phyloP scores from a whole-genome alignment of 768 basidiomycete species.

The Psilocybe cubensis region DNA sequence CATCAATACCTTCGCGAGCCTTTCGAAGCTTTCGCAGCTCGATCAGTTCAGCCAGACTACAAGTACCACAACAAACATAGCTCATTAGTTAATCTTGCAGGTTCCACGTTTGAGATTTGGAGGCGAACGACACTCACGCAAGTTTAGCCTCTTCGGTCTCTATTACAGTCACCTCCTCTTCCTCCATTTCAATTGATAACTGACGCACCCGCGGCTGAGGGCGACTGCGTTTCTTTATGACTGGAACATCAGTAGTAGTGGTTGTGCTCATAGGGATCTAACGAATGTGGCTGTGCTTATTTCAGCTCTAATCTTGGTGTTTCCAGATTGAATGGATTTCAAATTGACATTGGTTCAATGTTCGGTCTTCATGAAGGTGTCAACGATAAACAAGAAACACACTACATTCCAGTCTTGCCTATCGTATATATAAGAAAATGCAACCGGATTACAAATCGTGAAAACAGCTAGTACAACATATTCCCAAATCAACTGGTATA shows the following conservation, averaged over 20 bases:
- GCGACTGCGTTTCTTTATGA: constrained; percentile 78
- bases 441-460: background rate
- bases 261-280: background rate
- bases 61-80: no score
- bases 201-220: constrained; percentile 64
- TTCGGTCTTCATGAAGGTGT: background rate
- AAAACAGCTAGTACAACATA: constrained; percentile 11
- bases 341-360: no score
- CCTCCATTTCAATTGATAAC: constrained; percentile 44
- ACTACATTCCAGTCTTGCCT: background rate
- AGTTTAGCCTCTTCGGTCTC: constrained; percentile 49
- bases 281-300: constrained; percentile 16
- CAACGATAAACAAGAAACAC: background rate
- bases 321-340: no score
- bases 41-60: constrained; percentile 80
- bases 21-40: constrained; percentile 80
- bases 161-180: constrained; percentile 37
- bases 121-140: constrained; percentile 45
- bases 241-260: constrained; percentile 24
- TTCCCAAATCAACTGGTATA: constrained; percentile 19
- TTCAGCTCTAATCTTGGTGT: background rate
- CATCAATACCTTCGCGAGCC: constrained; percentile 82
- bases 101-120: background rate
- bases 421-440: background rate
- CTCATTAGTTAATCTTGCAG: no score